Evolutionary conservation across 306 rosid species (phyloP), one percentile per base, ranked within the genome.

Genomic region (Gillenia trifoliata): DNA sequence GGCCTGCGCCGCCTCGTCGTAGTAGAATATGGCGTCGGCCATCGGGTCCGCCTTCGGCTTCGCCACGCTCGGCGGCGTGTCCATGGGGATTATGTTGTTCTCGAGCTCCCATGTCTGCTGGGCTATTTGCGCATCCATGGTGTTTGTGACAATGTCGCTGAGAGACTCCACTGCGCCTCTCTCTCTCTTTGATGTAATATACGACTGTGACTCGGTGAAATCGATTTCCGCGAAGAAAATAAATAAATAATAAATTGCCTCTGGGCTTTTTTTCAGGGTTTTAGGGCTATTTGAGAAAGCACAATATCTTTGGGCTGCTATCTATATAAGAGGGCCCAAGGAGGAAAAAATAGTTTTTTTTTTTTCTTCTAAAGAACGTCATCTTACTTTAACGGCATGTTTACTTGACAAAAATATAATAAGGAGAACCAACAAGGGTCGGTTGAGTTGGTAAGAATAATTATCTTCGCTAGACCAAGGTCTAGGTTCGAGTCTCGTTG

Each of bases 71-170:
- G 74, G 4, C 9, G 98, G 93, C 19, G 93, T 77, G 31, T 91
- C 97, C 86, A 91, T 82, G 25, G 92, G 79, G 77, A 83, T 79
- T 65, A 95, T 89, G 84, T 89, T 90, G 91, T 95, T 95, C 68
- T 95, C 99, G 0, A 92, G 86, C 73, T 92, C 98, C 99, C 99
- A 95, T 4, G 99, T 95, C 80, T 90, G 83, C 77, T 87, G 96
- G 19, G 99, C 97, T 16, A 90, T 84, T 61, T 73, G 81, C 2
- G 85, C 74, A 36, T 89, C 94, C 94, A 89, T 85, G 64, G 49
- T 55, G 49, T 20, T 54, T 22, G 16, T 9, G 31, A 13, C 16
- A 64, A 9, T 56, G 74, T 8, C 36, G 13, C 55, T 7, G 1
- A 11, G 2, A 33, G 29, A 49, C 16, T 0, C 55, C 0, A 4